phyloP scores from a whole-genome alignment of 208 protist species.

The Wallacemonas collosoma region DNA sequence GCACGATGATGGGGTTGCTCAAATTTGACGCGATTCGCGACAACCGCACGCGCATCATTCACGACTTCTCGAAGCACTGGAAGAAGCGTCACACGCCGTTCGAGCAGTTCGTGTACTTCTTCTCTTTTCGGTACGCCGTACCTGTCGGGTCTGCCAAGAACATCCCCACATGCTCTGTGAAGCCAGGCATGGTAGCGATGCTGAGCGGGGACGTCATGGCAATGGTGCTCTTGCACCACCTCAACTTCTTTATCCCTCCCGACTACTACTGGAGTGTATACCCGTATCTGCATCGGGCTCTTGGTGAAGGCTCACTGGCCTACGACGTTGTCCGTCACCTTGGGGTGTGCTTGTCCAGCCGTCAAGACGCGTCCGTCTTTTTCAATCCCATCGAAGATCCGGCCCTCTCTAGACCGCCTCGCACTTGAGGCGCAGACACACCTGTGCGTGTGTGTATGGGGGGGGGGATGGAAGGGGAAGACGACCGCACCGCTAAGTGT shows the following conservation, averaged over 20 bases:
- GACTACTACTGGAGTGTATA: conserved; percentile 90
- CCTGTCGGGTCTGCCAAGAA: conserved; percentile 60
- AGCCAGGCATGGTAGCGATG: conserved; percentile 83
- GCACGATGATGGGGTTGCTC: conserved; percentile 55
- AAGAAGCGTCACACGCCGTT: conserved; percentile 74
- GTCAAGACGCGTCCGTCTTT: conserved; percentile 43
- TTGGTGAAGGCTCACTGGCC: conserved; percentile 38
- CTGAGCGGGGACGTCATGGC: conserved; percentile 72
- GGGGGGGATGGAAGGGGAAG: background rate
- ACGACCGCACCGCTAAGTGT: too few relatives aligned
- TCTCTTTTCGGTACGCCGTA: conserved; percentile 68
- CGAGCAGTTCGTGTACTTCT: conserved; percentile 90
- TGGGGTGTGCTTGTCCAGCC: conserved; percentile 52
- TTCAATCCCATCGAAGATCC: conserved; percentile 70
- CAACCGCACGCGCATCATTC: conserved; percentile 84
- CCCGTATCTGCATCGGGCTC: conserved; percentile 63
- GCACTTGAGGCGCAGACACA: background rate
- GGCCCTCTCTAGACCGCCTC: background rate
- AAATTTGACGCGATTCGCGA: conserved; percentile 87
- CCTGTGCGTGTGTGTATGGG: background rate
- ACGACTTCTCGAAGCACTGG: conserved; percentile 88
- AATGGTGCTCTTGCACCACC: conserved; percentile 68
- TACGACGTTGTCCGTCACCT: conserved; percentile 79
- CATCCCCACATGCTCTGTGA: conserved; percentile 79
- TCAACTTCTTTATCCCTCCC: conserved; percentile 81